phyloP scores from a whole-genome alignment of 2,329 filamentous ascomycete genomes.

The Venturia carpophila region DNA sequence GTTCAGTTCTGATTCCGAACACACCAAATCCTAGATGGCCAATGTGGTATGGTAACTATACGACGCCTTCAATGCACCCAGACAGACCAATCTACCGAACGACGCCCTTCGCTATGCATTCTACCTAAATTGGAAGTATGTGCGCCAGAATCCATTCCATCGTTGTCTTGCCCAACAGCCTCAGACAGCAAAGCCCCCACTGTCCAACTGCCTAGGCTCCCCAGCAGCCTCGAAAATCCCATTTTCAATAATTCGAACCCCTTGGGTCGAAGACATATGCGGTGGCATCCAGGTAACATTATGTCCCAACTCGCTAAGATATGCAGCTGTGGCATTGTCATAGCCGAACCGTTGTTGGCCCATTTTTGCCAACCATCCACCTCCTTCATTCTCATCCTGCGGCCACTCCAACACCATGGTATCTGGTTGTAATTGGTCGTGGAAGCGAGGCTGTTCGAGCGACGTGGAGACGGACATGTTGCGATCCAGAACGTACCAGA shows the following conservation, averaged over 20 bases:
- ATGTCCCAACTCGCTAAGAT: constrained; percentile 58
- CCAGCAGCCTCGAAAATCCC: constrained; percentile 70
- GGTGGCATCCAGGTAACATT: constrained; percentile 61
- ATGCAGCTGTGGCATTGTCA: constrained; percentile 55
- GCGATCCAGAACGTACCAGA: constrained; percentile 65
- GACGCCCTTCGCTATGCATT: constrained; percentile 4
- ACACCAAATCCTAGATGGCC: no score
- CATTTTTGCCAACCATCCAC: constrained; percentile 67
- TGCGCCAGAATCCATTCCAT: no score
- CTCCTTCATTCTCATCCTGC: constrained; percentile 49
- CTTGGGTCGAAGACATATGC: constrained; percentile 63
- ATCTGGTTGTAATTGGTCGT: constrained; percentile 76
- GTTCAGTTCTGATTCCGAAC: no score
- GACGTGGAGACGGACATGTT: constrained; percentile 53
- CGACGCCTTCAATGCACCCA: not conserved
- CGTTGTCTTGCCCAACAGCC: no score
- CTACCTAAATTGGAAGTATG: not conserved
- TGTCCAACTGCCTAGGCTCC: constrained; percentile 46
- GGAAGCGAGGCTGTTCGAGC: constrained; percentile 59
- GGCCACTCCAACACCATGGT: constrained; percentile 55
- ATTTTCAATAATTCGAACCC: constrained; percentile 51
- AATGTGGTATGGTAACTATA: no score
- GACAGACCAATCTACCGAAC: not conserved
- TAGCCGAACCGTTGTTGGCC: constrained; percentile 57
- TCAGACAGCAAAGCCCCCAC: constrained; percentile 17